These are phyloP conservation scores for Panellus pusillus DNA, from an alignment of 768 basidiomycete species.

Conservation along the genomic window DNA sequence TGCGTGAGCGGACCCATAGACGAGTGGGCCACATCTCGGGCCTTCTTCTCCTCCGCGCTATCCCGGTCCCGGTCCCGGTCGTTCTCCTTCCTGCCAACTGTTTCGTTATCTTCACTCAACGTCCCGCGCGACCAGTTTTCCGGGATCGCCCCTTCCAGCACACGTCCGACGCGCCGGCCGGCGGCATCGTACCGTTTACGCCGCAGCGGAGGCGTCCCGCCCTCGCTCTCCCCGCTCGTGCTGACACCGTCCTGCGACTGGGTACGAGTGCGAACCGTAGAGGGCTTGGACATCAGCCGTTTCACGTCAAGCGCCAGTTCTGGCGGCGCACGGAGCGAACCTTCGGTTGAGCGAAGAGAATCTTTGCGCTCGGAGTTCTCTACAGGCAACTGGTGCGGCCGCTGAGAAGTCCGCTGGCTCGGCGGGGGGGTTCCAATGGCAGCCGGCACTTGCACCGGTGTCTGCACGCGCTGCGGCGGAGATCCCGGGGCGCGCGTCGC, in stretches of 20 bases:
- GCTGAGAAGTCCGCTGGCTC: slow-evolving; percentile 12
- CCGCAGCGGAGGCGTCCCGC: not conserved
- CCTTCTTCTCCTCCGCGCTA: slow-evolving; percentile 21
- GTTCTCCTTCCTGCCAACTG: not conserved
- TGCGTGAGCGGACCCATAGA: slow-evolving; percentile 4
- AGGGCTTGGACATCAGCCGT: slow-evolving; percentile 18
- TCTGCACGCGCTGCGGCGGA: slow-evolving; percentile 5
- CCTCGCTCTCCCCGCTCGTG: not conserved
- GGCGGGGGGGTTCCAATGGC: not conserved
- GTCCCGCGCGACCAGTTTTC: not conserved
- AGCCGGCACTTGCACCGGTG: not conserved
- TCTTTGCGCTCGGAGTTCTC: slow-evolving; percentile 7
- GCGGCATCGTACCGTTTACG: slow-evolving; percentile 9
- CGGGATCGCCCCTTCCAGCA: not conserved
- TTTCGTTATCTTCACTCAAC: not conserved
- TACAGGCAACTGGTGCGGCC: not conserved
- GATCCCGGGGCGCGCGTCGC: slow-evolving; percentile 16
- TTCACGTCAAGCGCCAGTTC: slow-evolving; percentile 20
- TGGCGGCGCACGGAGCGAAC: not conserved
- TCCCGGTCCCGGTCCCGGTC: slow-evolving; percentile 21
- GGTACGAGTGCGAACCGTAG: not conserved
- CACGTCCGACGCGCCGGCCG: slow-evolving; percentile 8
- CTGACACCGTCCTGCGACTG: slow-evolving; percentile 11
- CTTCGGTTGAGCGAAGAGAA: slow-evolving; percentile 4
- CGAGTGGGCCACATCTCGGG: slow-evolving; percentile 21